A percentile compares a stretch with the other conserved stretches of the same genome.
These are phyloP conservation scores for Suhomyces bribrorum DNA, from an alignment of 1,139 yeast species.

Conservation along the genomic window DNA sequence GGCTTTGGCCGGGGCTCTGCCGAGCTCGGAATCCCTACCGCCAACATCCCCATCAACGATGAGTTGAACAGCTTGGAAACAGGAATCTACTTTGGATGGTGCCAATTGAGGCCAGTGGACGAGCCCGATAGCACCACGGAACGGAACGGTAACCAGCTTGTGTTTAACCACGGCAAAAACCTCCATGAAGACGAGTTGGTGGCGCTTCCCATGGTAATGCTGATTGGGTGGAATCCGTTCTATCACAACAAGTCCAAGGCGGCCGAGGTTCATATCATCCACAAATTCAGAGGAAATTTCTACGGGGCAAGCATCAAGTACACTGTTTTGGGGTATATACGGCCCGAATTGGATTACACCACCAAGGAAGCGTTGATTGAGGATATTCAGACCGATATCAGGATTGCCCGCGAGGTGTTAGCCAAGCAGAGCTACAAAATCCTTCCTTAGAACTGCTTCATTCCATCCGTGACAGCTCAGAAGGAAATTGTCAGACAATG, in stretches of 20 bases:
- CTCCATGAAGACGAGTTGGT: slow-evolving; percentile 43
- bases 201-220: slow-evolving; percentile 85
- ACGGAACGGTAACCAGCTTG: slow-evolving; percentile 45
- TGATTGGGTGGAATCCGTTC: slow-evolving; percentile 95
- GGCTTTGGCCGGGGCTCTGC: slow-evolving; percentile 97
- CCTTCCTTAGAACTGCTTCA: not conserved
- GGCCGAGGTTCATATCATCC: slow-evolving; percentile 85
- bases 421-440: slow-evolving; percentile 21
- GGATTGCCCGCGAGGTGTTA: slow-evolving; percentile 59
- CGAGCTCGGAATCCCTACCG: slow-evolving; percentile 94
- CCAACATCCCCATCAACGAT: slow-evolving; percentile 73
- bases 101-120: slow-evolving; percentile 38
- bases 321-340: slow-evolving; percentile 78
- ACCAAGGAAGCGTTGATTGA: slow-evolving; percentile 82
- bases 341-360: slow-evolving; percentile 89
- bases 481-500: no score
- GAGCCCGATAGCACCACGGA: slow-evolving; percentile 17
- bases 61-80: slow-evolving; percentile 54
- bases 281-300: slow-evolving; percentile 64
- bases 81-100: slow-evolving; percentile 93
- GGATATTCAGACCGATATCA: slow-evolving; percentile 81
- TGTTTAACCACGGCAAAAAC: slow-evolving; percentile 61
- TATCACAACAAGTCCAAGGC: slow-evolving; percentile 77
- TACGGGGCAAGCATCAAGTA: slow-evolving; percentile 80
- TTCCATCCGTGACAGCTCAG: not conserved